phyloP scores from a whole-genome alignment of 345 rosid genomes.

The Eucalyptus cloeziana region DNA sequence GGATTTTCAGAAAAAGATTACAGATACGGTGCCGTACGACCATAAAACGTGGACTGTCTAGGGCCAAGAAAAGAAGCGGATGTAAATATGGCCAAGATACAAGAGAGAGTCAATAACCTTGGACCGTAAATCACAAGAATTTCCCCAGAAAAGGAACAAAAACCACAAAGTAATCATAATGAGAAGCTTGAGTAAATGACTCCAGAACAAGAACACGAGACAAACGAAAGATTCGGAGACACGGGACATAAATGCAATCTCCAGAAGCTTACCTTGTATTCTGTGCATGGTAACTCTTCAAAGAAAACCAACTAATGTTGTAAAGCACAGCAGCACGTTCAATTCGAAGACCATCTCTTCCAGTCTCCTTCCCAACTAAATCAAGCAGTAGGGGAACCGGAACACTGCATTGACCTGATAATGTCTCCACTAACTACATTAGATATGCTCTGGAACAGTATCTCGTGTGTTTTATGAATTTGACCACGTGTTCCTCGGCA shows the following conservation, averaged over 20 bases:
- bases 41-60: too few species aligned
- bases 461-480: conserved; percentile 53
- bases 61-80: too few species aligned
- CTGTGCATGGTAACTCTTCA: conserved; percentile 35
- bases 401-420: conserved; percentile 16
- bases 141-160: too few species aligned
- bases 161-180: too few species aligned
- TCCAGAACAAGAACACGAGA: too few species aligned
- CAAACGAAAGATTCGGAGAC: background rate
- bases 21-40: too few species aligned
- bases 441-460: conserved; percentile 41
- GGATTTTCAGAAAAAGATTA: too few species aligned
- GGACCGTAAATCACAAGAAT: too few species aligned
- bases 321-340: conserved; percentile 64
- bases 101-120: too few species aligned
- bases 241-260: background rate
- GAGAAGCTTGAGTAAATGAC: too few species aligned
- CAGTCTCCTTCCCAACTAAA: conserved; percentile 46
- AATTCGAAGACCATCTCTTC: conserved; percentile 46
- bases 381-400: conserved; percentile 30
- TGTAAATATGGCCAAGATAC: too few species aligned
- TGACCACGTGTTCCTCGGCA: conserved; percentile 36
- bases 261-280: conserved; percentile 33
- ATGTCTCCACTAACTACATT: conserved; percentile 31
- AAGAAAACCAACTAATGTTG: conserved; percentile 45